These are phyloP conservation scores for Centaurea solstitialis DNA, from an alignment of 129 eudicot genomes.

Conservation along the genomic window DNA sequence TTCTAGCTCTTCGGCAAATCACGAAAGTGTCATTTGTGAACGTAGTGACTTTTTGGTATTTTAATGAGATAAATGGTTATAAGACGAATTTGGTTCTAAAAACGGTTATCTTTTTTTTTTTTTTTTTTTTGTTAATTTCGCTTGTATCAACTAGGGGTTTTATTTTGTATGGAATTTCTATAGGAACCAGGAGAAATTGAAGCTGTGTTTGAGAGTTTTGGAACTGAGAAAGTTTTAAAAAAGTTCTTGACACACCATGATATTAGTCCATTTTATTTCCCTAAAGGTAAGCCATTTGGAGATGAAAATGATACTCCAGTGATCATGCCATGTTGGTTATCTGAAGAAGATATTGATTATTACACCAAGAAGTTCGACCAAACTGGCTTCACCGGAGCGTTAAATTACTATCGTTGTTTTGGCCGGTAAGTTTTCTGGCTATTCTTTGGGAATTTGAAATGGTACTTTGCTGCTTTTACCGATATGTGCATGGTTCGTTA, in stretches of 20 bases:
- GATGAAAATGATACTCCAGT: conserved; percentile 29
- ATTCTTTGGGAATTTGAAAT: not conserved
- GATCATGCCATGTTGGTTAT: conserved; percentile 58
- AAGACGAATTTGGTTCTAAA: too few relatives aligned
- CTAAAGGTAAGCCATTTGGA: conserved; percentile 36
- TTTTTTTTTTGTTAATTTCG: too few relatives aligned
- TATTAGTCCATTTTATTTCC: conserved; percentile 46
- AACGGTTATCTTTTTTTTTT: too few relatives aligned
- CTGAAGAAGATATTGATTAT: conserved; percentile 52
- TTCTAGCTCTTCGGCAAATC: not conserved
- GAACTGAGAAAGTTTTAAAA: conserved; percentile 26
- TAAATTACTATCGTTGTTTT: conserved; percentile 58
- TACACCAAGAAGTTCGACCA: conserved; percentile 35
- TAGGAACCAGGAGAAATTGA: conserved; percentile 61
- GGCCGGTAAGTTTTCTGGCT: conserved; percentile 34
- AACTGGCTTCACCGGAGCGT: conserved; percentile 62
- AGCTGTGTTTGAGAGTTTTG: conserved; percentile 41
- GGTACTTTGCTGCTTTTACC: too few relatives aligned
- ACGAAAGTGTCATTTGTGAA: not conserved
- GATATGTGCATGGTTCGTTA: too few relatives aligned
- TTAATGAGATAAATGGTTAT: too few relatives aligned
- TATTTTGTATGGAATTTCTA: not conserved
- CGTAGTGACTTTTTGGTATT: not conserved
- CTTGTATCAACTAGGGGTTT: too few relatives aligned
- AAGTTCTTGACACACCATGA: conserved; percentile 41